phyloP scores from a whole-genome alignment of 1,284 basidiomycete species.

The Neonothopanus nambi region DNA sequence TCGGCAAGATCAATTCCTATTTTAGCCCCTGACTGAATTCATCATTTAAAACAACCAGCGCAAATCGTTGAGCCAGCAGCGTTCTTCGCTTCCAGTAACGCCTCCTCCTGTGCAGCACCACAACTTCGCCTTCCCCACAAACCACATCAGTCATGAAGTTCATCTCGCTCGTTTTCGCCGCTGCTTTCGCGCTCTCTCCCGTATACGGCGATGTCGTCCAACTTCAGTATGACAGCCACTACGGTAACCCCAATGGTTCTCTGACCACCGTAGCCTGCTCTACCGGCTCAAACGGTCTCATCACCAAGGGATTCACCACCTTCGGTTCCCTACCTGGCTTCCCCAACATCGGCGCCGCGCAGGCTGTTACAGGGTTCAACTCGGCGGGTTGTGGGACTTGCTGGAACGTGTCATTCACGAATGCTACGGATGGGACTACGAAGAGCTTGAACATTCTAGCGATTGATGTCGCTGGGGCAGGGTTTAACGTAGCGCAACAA shows the following conservation, averaged over 20 bases:
- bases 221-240: slow-evolving; percentile 42
- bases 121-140: neutral
- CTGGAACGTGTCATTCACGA: slow-evolving; percentile 45
- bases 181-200: slow-evolving; percentile 23
- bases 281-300: slow-evolving; percentile 48
- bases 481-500: slow-evolving; percentile 41
- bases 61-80: neutral
- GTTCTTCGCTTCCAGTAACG: neutral
- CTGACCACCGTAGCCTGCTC: slow-evolving; percentile 50
- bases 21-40: neutral
- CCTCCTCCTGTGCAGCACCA: neutral
- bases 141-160: slow-evolving; percentile 27
- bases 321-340: slow-evolving; percentile 43
- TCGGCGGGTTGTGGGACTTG: slow-evolving; percentile 50
- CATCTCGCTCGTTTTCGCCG: slow-evolving; percentile 23
- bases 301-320: slow-evolving; percentile 38
- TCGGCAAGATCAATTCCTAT: neutral
- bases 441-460: slow-evolving; percentile 39
- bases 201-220: slow-evolving; percentile 29
- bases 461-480: slow-evolving; percentile 38
- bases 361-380: slow-evolving; percentile 43
- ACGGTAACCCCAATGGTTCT: slow-evolving; percentile 33
- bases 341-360: slow-evolving; percentile 45
- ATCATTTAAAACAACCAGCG: neutral
- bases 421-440: slow-evolving; percentile 25